Percentiles rank a stretch among this genome's conserved stretches.
Conservation (phyloP, 2,329 filamentous ascomycete genomes). For the Fusarium denticulatum region DNA sequence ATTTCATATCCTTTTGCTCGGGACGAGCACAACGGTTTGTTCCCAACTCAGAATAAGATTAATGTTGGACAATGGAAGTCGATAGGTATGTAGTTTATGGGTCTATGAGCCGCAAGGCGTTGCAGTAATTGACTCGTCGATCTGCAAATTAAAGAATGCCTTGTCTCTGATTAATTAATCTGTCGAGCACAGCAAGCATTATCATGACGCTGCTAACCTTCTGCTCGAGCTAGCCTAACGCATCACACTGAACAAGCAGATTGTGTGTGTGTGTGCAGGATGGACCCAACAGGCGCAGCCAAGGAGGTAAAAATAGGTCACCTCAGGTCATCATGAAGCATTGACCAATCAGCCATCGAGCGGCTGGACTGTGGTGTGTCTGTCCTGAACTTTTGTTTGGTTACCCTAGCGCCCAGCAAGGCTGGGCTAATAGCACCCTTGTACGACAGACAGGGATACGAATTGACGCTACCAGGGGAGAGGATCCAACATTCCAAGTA, state of each 20-base stretch:
- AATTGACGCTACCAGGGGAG: slow-evolving; percentile 26
- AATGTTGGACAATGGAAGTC: not conserved
- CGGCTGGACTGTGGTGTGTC: slow-evolving; percentile 25
- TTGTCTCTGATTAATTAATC: slow-evolving; percentile 17
- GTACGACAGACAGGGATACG: slow-evolving; percentile 15
- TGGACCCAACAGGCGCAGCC: slow-evolving; percentile 21
- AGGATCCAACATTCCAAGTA: slow-evolving; percentile 7
- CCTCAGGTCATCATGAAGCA: slow-evolving; percentile 20
- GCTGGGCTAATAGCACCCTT: slow-evolving; percentile 26
- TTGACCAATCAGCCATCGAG: slow-evolving; percentile 19
- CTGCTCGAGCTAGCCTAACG: not conserved
- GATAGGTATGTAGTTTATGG: not conserved
- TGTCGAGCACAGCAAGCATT: slow-evolving; percentile 23
- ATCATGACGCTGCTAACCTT: slow-evolving; percentile 5
- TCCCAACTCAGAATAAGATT: not conserved
- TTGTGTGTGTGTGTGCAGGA: not conserved
- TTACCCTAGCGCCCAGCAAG: slow-evolving; percentile 26
- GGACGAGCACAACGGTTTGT: not conserved
- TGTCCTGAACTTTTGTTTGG: slow-evolving; percentile 7
- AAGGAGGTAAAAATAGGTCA: slow-evolving; percentile 34
- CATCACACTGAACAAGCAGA: slow-evolving; percentile 2
- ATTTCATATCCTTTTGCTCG: not conserved
- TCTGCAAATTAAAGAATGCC: slow-evolving; percentile 16
- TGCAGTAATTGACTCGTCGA: not conserved
- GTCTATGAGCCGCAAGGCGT: slow-evolving; percentile 15